Evolutionary conservation across 352 stramenopile species (phyloP), one percentile per base, ranked within the genome.

Genomic region (Phytophthora sp.): DNA sequence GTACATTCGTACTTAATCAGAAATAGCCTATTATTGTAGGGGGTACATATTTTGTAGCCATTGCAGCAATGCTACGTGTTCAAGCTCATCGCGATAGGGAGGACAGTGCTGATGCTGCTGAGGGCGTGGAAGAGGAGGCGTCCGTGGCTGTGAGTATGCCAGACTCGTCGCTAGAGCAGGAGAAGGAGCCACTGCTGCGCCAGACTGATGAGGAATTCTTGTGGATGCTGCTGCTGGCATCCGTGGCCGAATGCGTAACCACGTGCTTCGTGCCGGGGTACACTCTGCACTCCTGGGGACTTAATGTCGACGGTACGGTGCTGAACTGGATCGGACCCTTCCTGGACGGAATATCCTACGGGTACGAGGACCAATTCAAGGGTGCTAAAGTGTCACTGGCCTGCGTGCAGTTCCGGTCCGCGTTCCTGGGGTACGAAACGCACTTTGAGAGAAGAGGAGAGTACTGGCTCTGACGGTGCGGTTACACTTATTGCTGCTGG

Each of bases 291-390:
- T 57, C n/a, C 5, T 85, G 56, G 60, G 74, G 66, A 4, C 26
- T 94, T 1, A 91, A 93, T 38, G 71, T 79, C n/a, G 82, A 78
- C 7, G 88, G 84, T 4, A 93, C 88, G 23, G 62, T 67, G 33
- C 76, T 95, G 29, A 95, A 95, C 44, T 75, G 88, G 41, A 7
- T 94, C 16, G 88, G 88, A 1, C 79, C 84, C 7, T 93, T 93
- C 52, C 63, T 95, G 35, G 88, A 95, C 36, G 88, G 88, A 1
- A 35, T 91, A 41, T 76, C 82, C 8, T 89, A 88, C 45, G 84
- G 84, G 0, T 84, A 82, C 42, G 79, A 88, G 56, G 71, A 84
- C 16, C 27, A 74, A 27, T n/a, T 53, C 0, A 80, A 85, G 49
- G 67, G 57, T 0, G 57, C 61, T 21, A 31, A 54, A 1, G 30